Evolutionary conservation across 108 stramenopile genomes (phyloP), one percentile per base, ranked within the genome.

Genomic region (Cyclotella distinguenda): DNA sequence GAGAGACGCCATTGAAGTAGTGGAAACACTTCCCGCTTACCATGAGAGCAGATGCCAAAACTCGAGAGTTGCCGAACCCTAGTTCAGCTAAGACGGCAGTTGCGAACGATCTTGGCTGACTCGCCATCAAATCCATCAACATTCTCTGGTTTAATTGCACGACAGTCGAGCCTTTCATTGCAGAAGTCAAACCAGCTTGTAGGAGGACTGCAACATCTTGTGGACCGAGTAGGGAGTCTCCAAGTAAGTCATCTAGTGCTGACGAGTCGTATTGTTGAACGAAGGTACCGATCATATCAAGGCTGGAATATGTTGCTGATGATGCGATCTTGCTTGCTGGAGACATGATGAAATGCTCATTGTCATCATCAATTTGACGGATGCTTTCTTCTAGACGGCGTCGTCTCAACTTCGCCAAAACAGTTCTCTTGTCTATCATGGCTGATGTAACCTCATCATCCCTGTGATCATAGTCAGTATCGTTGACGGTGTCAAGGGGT

Each of bases 111-210:
- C 65, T 84, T 1, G 94, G 90, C 61, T 95, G 94, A 62, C 87
- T 89, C 15, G 90, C 86, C 65, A 95, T 87, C 22, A 95, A 66
- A 68, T 95, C 90, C 30, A 95, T 60, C 31, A 95, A 85, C 90
- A 95, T 95, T 38, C 94, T 68, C 66, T 95, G 94, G 55, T 95
- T 95, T 2, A 95, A 78, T 65, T 95, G 94, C 10, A 95, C 94
- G 27, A 95, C 94, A 2, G 93, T 90, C 2, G 89, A 90, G 15
- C 85, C 83, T 70, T 91, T 91, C 84, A 95, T 85, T 8, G 86
- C 84, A 15, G 87, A 89, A 3, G 90, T 89, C 34, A 95, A 64
- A 13, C 94, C 94, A 8, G 90, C 88, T 60, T 95, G 94, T 18
- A 95, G 77, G n/a, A 95, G 69, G 25, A 91, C 91, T 15, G 94